A percentile compares a stretch with the other conserved stretches of the same genome.
Evolutionary conservation across 2,329 filamentous ascomycete species (phyloP).

Genomic region (Arthrobotrys megalospora): DNA sequence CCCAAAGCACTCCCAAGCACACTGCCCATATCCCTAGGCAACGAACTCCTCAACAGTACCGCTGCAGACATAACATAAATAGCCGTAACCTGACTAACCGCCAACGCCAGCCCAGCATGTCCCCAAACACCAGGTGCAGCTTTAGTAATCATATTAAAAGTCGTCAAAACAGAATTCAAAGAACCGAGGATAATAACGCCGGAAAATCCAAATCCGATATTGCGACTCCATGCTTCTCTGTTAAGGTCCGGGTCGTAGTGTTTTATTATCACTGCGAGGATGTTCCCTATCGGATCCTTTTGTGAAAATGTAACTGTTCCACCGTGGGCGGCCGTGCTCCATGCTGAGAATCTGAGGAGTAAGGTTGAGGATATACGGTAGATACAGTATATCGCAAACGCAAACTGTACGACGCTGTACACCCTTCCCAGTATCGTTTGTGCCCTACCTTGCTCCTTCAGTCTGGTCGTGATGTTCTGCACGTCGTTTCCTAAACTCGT

Average conservation of each 20-base stretch:
- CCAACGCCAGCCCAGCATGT: conserved; percentile 77
- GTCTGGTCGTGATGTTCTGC: conserved; percentile 75
- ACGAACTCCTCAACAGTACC: conserved; percentile 81
- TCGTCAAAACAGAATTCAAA: conserved; percentile 87
- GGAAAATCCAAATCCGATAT: conserved; percentile 86
- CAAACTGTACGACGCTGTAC: conserved; percentile 72
- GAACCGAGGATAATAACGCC: conserved; percentile 86
- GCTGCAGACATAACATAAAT: conserved; percentile 88
- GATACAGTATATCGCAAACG: conserved; percentile 85
- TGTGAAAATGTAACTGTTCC: conserved; percentile 63
- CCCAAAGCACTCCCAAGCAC: conserved; percentile 84
- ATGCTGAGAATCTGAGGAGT: conserved; percentile 64
- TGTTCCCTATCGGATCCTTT: conserved; percentile 84
- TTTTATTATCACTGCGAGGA: conserved; percentile 83
- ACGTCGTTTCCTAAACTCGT: conserved; percentile 78
- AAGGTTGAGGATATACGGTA: conserved; percentile 81
- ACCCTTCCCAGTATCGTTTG: conserved; percentile 78
- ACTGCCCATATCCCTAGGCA: conserved; percentile 82
- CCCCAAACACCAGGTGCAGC: conserved; percentile 74
- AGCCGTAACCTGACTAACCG: conserved; percentile 84
- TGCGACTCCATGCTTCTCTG: conserved; percentile 84
- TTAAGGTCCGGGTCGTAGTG: conserved; percentile 89
- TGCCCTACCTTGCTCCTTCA: conserved; percentile 77
- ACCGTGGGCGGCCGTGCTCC: conserved; percentile 64
- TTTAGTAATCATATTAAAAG: conserved; percentile 83